Evolutionary conservation across 441 rosid genomes (phyloP), one percentile per base, ranked within the genome.

Genomic region (Erysimum pusillum): DNA sequence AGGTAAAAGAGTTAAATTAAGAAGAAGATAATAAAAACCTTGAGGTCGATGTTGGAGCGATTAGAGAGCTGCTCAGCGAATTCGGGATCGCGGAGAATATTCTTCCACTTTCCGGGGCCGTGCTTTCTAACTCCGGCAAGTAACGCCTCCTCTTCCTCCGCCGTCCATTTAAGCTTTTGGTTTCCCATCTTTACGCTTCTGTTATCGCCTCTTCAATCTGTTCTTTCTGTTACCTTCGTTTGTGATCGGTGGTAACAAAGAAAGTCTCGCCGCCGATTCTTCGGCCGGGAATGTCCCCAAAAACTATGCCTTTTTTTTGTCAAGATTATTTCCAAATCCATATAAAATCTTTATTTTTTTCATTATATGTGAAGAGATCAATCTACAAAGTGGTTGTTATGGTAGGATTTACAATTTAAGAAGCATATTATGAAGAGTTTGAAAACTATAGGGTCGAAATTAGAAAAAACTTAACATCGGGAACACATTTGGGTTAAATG

Each of bases 21-120:
- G 52, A 53, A 63, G 54, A 65, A 58, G 28, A 65, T 52, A 57
- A 13, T 0, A 25, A 39, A 57, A 53, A 89, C 97, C 97, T 93
- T 93, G 83, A 93, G 98, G 82, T 93, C 97, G 80, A 91, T 87
- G 72, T 93, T 93, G 76, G 97, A 88, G 69, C 97, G 98, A 48
- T 79, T 79, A 82, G 76, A 69, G 82, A 93, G 94, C 48, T 34
- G 80, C 73, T 81, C 85, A 72, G 91, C 83, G 60, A 93, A 93
- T 3, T 90, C 90, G 13, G 92, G 88, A 75, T 93, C 97, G 54
- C 83, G 85, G 76, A 88, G 90, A 41, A 93, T 93, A 81, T 88
- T 88, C 82, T 91, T 90, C 98, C 98, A 93, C 83, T 90, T 93
- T 6, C 98, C 96, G 4, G 92, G 88, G 14, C 97, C 97, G 81